Conservation (phyloP, 1,284 basidiomycete genomes). For the Papiliotrema laurentii region DNA sequence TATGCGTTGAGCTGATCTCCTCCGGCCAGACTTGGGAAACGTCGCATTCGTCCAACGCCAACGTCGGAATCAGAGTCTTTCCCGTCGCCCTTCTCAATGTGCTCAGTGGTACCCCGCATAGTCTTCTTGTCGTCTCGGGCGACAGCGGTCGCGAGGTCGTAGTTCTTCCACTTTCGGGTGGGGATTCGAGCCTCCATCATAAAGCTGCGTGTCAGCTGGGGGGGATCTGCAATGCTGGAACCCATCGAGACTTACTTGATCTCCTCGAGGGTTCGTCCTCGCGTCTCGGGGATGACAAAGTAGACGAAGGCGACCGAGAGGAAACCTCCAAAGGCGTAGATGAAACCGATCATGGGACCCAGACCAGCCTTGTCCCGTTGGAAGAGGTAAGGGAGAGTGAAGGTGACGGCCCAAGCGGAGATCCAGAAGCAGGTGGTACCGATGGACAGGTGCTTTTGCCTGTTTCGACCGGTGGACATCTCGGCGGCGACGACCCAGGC, state of each 20-base stretch:
- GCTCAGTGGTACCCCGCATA: slow-evolving; percentile 7
- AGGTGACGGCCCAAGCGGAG: slow-evolving; percentile 49
- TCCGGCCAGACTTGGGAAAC: background rate
- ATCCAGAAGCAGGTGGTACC: slow-evolving; percentile 52
- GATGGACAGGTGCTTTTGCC: slow-evolving; percentile 50
- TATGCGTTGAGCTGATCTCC: background rate
- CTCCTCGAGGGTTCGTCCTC: slow-evolving; percentile 41
- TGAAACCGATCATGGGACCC: slow-evolving; percentile 47
- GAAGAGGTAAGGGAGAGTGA: slow-evolving; percentile 46
- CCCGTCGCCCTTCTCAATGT: slow-evolving; percentile 7
- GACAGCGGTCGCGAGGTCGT: slow-evolving; percentile 36
- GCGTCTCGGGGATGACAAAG: slow-evolving; percentile 49
- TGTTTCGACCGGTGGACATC: slow-evolving; percentile 46
- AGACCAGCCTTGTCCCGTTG: slow-evolving; percentile 39
- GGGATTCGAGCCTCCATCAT: slow-evolving; percentile 40
- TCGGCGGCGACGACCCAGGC: slow-evolving; percentile 47
- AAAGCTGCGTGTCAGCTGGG: slow-evolving; percentile 13
- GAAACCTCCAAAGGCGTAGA: slow-evolving; percentile 33
- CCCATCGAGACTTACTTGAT: slow-evolving; percentile 22
- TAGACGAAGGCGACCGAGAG: slow-evolving; percentile 48
- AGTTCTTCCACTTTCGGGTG: slow-evolving; percentile 38
- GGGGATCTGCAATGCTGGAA: background rate
- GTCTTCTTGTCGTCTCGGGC: slow-evolving; percentile 32
- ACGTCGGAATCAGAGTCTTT: background rate
- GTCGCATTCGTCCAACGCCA: background rate